Evolutionary conservation across 257 asterid genomes (phyloP), one percentile per base, ranked within the genome.

Genomic region (Haberlea rhodopensis): DNA sequence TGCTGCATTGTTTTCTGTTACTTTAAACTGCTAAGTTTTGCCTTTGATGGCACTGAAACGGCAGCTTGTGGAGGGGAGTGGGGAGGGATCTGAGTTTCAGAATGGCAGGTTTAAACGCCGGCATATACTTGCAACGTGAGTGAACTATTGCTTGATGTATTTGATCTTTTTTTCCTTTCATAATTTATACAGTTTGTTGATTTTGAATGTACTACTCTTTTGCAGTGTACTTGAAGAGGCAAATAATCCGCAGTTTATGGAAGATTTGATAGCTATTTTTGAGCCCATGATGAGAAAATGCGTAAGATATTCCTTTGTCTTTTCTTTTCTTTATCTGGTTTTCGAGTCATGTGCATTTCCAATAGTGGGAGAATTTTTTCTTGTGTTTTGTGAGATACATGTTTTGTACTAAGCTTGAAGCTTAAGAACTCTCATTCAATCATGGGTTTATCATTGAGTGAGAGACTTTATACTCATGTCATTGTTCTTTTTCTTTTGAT

Each of bases 11-110:
- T n/a, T 19, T 4, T 49, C 5, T 6, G 6, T 18, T n/a, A n/a
- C 24, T 22, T 3, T 49, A 49, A 29, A 11, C 29, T 10, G 58
- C 1, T 28, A 52, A 27, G 1, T 4, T 23, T 46, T 72, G n/a
- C n/a, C n/a, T n/a, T 69, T 72, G 76, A 78, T 81, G 86, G 73
- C 65, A 68, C 67, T 7, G 65, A 81, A 75, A 64, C 71, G 86
- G 37, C 45, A 46, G 23, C 19, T 69, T 22, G 13, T 53, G 19
- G 81, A 70, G 55, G 78, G 49, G 40, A 68, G 57, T 53, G 82
- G 59, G 68, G 82, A 55, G 34, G 60, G 72, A 27, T 72, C 80
- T 59, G 78, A 70, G 48, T 48, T 37, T 69, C 71, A 74, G 6
- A 31, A 46, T 21, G 56, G 66, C 11, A 76, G 69, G 34, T 46